These are phyloP conservation scores for Symbiodinium pilosum DNA, from an alignment of 73 alveolate species.

Conservation along the genomic window DNA sequence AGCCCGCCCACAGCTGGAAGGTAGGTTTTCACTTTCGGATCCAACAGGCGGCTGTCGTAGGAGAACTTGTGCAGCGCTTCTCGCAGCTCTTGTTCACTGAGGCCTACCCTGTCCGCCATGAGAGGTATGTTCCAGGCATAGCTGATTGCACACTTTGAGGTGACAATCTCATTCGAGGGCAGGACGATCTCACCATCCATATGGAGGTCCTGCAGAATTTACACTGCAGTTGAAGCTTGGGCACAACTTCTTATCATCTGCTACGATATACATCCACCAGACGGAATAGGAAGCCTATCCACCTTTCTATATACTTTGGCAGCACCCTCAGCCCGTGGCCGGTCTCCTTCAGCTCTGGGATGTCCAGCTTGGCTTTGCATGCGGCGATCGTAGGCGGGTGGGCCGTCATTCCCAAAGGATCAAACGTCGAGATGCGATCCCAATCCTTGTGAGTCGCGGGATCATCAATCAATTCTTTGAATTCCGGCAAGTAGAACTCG, in stretches of 20 bases:
- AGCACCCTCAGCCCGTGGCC: too few species aligned
- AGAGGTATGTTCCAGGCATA: conserved; percentile 82
- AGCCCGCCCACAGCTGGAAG: conserved; percentile 91
- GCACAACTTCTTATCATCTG: too few species aligned
- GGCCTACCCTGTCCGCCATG: conserved; percentile 69
- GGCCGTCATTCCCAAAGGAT: conserved; percentile 93
- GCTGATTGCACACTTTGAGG: conserved; percentile 86
- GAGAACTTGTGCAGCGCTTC: conserved; percentile 21
- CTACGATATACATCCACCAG: too few species aligned
- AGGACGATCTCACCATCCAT: conserved; percentile 57
- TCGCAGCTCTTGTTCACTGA: conserved; percentile 76
- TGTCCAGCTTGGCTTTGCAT: conserved; percentile 94
- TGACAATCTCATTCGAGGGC: conserved; percentile 45
- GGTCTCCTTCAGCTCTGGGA: conserved; percentile 77
- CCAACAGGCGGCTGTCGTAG: conserved; percentile 67
- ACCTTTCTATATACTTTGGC: too few species aligned
- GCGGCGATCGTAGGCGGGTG: conserved; percentile 94
- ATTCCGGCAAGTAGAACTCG: conserved; percentile 91
- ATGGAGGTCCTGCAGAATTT: conserved; percentile 6
- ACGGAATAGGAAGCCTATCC: too few species aligned
- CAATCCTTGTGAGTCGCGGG: conserved; percentile 85
- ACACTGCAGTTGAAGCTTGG: not conserved
- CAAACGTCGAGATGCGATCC: conserved; percentile 89
- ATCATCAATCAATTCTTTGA: conserved; percentile 82
- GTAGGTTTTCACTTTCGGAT: conserved; percentile 82